Base-by-base conservation (phyloP, 1,284 basidiomycete genomes). In the Agaricales sp. region DNA sequence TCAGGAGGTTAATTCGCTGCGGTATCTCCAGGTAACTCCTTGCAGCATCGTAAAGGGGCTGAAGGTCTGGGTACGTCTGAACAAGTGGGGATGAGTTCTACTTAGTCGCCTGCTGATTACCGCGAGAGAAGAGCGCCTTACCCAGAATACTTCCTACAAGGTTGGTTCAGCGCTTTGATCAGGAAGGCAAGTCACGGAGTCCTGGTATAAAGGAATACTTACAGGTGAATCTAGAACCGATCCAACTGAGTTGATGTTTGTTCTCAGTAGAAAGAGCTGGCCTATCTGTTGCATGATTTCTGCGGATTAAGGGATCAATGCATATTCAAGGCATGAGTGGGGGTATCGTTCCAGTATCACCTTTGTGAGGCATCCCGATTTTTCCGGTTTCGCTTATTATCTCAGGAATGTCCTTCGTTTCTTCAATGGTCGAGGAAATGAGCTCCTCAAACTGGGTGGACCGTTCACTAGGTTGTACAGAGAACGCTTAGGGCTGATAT, bases 211-310 rank as follows among this genome's bases (percentile, higher is more conserved):
- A 23, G 45, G 48, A 38, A 46, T 49, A 73, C 85, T 60, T 63
- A 90, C 88, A 19, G 94, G 94, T 25, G 91, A 92, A 68, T 97
- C 93, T 25, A 97, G 73, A 22, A 97, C 93, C 35, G 92, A 94
- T 30, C 94, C 93, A 48, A 97, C 93, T 37, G 93, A 85, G 61
- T 95, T 94, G 60, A 97, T 95, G 62, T 94, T 95, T 55, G 94
- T 93, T 53, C 94, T 75, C 57, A 97, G 71, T 46, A 98, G 82
- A 67, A 98, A 98, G 41, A 98, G 74, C 59, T 92, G 87, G 24
- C 93, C 93, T 57, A 96, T 98, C 67, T 97, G 91, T 63, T 90
- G 89, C 93, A 98, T 96, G 61, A 98, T 97, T 63, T 96, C 93
- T 86, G 55, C 24, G 46, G 37, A 46, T n/a, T n/a, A n/a, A n/a